Conservation (phyloP, 148 eudicot species). For the Amaranthus cruentus region DNA sequence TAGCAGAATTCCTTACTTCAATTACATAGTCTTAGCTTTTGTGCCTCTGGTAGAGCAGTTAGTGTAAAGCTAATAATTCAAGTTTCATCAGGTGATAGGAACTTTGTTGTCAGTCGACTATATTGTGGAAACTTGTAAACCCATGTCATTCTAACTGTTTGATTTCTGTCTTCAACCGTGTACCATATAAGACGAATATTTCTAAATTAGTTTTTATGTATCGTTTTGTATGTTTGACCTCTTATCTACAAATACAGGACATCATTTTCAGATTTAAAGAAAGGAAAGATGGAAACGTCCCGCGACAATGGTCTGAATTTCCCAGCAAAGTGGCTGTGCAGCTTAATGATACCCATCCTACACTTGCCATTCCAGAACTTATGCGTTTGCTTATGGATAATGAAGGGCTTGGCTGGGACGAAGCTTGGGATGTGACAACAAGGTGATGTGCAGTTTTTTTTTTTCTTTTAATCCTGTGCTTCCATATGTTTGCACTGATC, state of each 20-base stretch:
- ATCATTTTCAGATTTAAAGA: conserved; percentile 88
- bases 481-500: background rate
- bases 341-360: conserved; percentile 98
- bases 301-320: conserved; percentile 72
- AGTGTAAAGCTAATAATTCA: background rate
- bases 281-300: conserved; percentile 50
- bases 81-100: background rate
- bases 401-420: conserved; percentile 98
- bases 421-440: conserved; percentile 88
- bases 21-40: background rate
- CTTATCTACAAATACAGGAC: conserved; percentile 47
- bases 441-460: conserved; percentile 33
- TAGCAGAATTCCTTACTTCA: background rate
- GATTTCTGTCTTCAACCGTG: background rate
- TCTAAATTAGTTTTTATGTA: background rate
- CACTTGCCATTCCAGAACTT: conserved; percentile 92
- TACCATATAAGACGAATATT: background rate
- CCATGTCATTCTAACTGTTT: background rate
- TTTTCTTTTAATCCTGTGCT: conserved; percentile 1
- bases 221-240: conserved; percentile 9
- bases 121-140: background rate
- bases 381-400: conserved; percentile 95
- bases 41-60: background rate
- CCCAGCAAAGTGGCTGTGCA: conserved; percentile 95
- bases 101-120: background rate